A percentile compares a stretch with the other conserved stretches of the same genome.
Conservation (phyloP, 495 filamentous ascomycete genomes). For the Podospora didyma region DNA sequence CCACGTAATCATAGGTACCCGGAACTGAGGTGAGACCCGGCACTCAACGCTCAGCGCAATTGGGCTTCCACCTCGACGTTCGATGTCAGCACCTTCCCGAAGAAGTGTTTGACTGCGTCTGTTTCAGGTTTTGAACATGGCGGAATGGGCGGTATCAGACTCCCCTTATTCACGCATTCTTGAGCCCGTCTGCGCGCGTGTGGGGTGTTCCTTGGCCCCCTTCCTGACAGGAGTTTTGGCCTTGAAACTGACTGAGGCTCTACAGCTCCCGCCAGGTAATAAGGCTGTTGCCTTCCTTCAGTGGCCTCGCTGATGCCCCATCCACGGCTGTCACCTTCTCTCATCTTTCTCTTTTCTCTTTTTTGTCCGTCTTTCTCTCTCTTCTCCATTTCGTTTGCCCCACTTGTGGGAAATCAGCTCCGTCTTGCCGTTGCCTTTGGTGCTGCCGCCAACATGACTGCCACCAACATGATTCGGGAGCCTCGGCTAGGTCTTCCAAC, state of each 20-base stretch:
- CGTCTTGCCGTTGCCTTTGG: neutral
- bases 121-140: neutral
- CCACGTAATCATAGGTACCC: no score
- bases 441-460: neutral
- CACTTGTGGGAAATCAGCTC: neutral
- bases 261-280: neutral
- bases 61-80: no score
- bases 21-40: no score
- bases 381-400: neutral
- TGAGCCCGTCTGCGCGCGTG: neutral
- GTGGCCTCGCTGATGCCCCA: neutral
- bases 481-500: conserved; percentile 20
- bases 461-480: conserved; percentile 1
- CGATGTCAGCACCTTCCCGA: neutral
- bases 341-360: no score
- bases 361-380: no score
- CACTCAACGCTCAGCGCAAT: no score
- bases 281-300: neutral
- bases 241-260: neutral
- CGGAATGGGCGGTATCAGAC: neutral
- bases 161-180: neutral
- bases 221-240: no score
- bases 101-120: neutral
- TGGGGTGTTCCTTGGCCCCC: no score
- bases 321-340: neutral